Evolutionary conservation across 2,329 filamentous ascomycete genomes (phyloP).

Genomic region (Phaeosphaeriaceae sp.): DNA sequence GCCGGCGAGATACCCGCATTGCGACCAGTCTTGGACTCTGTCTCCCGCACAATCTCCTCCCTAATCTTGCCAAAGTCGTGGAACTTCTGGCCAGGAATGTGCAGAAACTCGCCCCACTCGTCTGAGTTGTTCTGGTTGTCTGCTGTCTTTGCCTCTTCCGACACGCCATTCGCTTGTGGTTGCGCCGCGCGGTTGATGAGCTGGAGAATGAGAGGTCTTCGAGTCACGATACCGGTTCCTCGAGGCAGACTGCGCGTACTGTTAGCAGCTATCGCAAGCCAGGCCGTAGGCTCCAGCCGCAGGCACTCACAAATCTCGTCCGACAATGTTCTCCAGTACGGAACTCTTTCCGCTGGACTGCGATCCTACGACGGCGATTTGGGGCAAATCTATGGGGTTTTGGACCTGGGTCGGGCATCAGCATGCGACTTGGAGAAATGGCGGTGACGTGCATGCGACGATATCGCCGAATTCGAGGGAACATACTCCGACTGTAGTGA

Average conservation of each 20-base stretch:
- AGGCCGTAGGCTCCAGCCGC: not conserved
- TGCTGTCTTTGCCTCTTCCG: constrained; percentile 67
- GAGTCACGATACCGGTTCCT: constrained; percentile 96
- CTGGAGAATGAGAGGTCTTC: constrained; percentile 93
- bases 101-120: constrained; percentile 98
- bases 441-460: constrained; percentile 9
- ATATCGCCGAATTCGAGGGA: constrained; percentile 2
- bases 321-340: constrained; percentile 97
- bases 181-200: constrained; percentile 83
- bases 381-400: constrained; percentile 98
- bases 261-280: constrained; percentile 31
- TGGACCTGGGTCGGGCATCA: constrained; percentile 70
- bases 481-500: constrained; percentile 89
- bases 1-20: constrained; percentile 96
- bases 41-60: constrained; percentile 96
- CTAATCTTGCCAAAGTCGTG: constrained; percentile 98
- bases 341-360: constrained; percentile 99
- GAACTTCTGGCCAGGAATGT: constrained; percentile 97
- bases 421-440: constrained; percentile 21
- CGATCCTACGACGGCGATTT: constrained; percentile 97
- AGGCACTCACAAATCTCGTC: constrained; percentile 88
- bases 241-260: constrained; percentile 76
- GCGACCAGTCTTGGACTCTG: constrained; percentile 92
- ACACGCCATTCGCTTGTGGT: constrained; percentile 72
- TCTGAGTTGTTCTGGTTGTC: constrained; percentile 91